Conservation (phyloP, 352 stramenopile species). For the Pythium plurisporium region DNA sequence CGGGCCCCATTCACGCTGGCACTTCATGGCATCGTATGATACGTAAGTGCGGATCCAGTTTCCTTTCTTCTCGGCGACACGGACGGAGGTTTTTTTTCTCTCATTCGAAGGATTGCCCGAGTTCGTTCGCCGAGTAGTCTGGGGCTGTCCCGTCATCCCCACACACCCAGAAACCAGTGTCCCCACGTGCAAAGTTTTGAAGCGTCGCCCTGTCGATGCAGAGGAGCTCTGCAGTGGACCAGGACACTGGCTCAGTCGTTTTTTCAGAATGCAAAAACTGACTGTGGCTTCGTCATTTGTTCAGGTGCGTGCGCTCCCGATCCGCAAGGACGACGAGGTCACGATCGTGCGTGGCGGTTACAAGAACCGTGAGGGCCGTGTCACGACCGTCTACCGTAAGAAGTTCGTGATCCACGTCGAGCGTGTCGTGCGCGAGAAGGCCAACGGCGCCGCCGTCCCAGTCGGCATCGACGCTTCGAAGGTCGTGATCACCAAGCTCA, state of each 20-base stretch:
- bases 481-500: constrained; percentile 99
- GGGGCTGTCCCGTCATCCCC: background rate
- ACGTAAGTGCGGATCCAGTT: constrained; percentile 67
- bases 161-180: background rate
- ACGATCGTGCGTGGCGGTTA: constrained; percentile 96
- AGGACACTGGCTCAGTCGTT: too few species aligned
- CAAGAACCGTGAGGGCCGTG: constrained; percentile 98
- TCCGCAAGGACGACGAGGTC: constrained; percentile 99
- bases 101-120: too few species aligned
- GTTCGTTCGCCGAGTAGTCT: background rate
- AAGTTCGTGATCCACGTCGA: constrained; percentile 99
- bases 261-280: too few species aligned
- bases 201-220: background rate
- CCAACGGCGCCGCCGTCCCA: constrained; percentile 94
- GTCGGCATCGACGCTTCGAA: constrained; percentile 98
- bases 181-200: background rate
- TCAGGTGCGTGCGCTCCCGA: constrained; percentile 96
- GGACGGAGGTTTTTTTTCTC: too few species aligned
- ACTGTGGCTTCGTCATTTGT: constrained; percentile 10
- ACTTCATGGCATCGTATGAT: constrained; percentile 88
- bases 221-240: too few species aligned
- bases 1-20: constrained; percentile 37
- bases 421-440: constrained; percentile 98
- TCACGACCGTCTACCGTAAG: constrained; percentile 97
- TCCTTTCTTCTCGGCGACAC: too few species aligned